A percentile compares a stretch with the other conserved stretches of the same genome.
Evolutionary conservation across 179 eudicot genomes (phyloP).

Genomic region (Beta lomatogona): DNA sequence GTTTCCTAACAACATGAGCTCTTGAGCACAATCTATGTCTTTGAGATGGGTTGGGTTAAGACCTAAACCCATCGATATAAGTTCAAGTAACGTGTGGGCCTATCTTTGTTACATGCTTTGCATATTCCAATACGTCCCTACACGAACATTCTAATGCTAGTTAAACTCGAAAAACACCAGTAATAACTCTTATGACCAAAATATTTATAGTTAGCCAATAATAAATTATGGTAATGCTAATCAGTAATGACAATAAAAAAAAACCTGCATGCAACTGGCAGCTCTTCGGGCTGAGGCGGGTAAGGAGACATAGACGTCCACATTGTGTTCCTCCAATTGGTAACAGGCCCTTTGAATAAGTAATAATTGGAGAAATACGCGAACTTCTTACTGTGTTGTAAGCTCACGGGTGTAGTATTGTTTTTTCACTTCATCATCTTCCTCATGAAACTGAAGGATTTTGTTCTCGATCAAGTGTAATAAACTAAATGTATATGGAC

Average conservation of each 20-base stretch:
- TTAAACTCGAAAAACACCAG: too few species aligned
- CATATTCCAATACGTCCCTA: slow-evolving; percentile 22
- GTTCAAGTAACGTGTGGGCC: slow-evolving; percentile 24
- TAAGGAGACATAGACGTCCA: background rate
- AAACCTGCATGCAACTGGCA: slow-evolving; percentile 17
- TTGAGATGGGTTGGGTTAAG: slow-evolving; percentile 15
- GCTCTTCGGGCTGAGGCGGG: slow-evolving; percentile 8
- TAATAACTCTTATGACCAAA: too few species aligned
- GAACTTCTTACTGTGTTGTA: background rate
- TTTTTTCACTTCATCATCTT: slow-evolving; percentile 13
- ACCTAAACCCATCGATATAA: slow-evolving; percentile 38
- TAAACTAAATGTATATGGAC: too few species aligned
- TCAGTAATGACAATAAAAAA: too few species aligned
- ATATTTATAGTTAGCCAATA: too few species aligned
- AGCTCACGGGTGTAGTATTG: slow-evolving; percentile 3
- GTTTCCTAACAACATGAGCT: slow-evolving; percentile 10
- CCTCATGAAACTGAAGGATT: slow-evolving; percentile 17
- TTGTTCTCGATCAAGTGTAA: too few species aligned
- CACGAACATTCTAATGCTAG: background rate
- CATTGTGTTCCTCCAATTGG: slow-evolving; percentile 12
- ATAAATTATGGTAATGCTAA: too few species aligned
- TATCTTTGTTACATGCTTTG: slow-evolving; percentile 14
- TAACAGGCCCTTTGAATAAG: slow-evolving; percentile 9
- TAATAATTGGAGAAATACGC: background rate
- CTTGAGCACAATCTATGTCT: slow-evolving; percentile 30